phyloP scores from a whole-genome alignment of 139 green algal genomes.

The Tetraselmis striata region DNA sequence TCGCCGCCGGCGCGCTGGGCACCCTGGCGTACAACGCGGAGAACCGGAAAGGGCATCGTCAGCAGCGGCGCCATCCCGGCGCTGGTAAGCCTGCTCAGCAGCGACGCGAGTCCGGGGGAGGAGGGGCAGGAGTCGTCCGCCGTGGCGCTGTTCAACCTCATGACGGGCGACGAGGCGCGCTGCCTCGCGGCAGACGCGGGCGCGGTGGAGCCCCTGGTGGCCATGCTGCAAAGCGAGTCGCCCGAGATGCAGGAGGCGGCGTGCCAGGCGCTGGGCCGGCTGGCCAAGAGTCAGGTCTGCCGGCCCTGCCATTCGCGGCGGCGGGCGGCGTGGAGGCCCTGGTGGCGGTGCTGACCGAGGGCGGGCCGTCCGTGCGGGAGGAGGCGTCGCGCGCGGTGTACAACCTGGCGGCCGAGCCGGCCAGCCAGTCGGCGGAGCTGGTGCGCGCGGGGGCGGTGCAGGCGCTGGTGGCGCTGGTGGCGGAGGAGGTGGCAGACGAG shows the following conservation, averaged over 20 bases:
- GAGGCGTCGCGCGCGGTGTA: background rate
- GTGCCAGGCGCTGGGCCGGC: background rate
- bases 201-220: background rate
- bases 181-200: background rate
- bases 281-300: background rate
- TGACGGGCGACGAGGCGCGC: background rate
- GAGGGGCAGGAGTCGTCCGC: background rate
- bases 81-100: background rate
- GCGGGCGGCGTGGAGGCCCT: background rate
- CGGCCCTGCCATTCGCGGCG: background rate
- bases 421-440: background rate
- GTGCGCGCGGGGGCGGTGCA: background rate
- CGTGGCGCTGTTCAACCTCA: background rate
- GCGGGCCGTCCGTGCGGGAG: background rate
- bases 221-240: background rate
- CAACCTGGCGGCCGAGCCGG: background rate
- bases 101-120: background rate
- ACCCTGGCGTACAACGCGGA: background rate
- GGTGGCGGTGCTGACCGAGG: background rate
- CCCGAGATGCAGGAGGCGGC: background rate
- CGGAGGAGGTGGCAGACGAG: background rate
- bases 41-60: background rate
- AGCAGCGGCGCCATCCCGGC: background rate
- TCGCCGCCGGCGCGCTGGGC: background rate
- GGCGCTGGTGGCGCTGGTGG: background rate